Conservation (phyloP, 805 yeast species). For the Schwanniomyces sp. region DNA sequence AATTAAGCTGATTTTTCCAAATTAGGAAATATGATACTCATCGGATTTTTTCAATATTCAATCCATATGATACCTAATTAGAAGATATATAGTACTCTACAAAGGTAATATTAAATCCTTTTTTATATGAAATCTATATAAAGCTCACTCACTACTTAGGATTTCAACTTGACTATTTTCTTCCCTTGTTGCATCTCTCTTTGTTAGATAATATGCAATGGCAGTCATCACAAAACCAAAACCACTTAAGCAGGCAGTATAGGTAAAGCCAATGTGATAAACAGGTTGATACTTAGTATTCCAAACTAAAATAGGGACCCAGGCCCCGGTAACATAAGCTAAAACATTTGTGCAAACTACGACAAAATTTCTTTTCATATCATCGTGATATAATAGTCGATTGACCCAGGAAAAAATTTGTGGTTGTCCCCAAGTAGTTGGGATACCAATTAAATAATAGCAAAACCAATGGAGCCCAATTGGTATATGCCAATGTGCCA, state of each 20-base stretch:
- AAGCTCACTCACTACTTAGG: neutral
- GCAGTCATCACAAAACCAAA: constrained; percentile 30
- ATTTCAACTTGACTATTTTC: neutral
- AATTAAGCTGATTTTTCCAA: constrained; percentile 7
- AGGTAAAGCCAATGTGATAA: constrained; percentile 33
- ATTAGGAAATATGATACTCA: constrained; percentile 7
- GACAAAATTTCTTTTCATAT: constrained; percentile 40
- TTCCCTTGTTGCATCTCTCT: constrained; percentile 22
- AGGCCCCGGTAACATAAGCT: constrained; percentile 40
- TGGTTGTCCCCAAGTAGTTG: constrained; percentile 55
- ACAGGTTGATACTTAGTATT: constrained; percentile 31
- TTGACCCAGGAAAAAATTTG: constrained; percentile 59
- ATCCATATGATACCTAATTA: neutral
- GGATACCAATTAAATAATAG: constrained; percentile 48
- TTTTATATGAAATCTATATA: too few species aligned
- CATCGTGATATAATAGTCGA: constrained; percentile 42
- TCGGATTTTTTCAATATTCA: neutral
- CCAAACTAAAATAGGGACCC: constrained; percentile 42
- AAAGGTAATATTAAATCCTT: too few species aligned
- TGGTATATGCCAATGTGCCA: constrained; percentile 51
- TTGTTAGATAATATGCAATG: constrained; percentile 22
- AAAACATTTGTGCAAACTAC: constrained; percentile 37
- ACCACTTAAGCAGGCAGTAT: constrained; percentile 29
- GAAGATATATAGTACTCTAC: neutral
- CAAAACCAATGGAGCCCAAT: constrained; percentile 49